Evolutionary conservation across 768 basidiomycete species (phyloP).

Genomic region (Lyophyllum semitale): DNA sequence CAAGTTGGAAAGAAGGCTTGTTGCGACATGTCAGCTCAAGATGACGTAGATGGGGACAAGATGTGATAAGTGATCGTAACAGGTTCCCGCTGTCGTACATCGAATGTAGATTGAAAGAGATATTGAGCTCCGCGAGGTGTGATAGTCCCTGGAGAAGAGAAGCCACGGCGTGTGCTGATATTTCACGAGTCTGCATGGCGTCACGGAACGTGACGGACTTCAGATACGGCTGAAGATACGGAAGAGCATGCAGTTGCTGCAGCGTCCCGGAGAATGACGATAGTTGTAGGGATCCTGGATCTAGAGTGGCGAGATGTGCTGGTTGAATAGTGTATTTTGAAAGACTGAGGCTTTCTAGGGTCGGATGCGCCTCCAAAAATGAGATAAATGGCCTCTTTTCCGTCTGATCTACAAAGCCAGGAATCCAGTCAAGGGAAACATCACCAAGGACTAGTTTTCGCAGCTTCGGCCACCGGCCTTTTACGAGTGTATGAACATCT

Average conservation of each 20-base stretch:
- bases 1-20: slow-evolving; percentile 74
- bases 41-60: slow-evolving; percentile 65
- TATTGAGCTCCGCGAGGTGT: slow-evolving; percentile 56
- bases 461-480: slow-evolving; percentile 69
- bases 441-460: slow-evolving; percentile 65
- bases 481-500: slow-evolving; percentile 55
- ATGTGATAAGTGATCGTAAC: slow-evolving; percentile 63
- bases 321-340: slow-evolving; percentile 58
- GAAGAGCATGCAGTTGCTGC: slow-evolving; percentile 64
- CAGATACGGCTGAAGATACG: slow-evolving; percentile 49
- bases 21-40: slow-evolving; percentile 67
- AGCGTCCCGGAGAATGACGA: slow-evolving; percentile 68
- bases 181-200: slow-evolving; percentile 65
- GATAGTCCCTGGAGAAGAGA: slow-evolving; percentile 59
- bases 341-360: slow-evolving; percentile 49
- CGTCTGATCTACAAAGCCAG: slow-evolving; percentile 33
- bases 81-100: slow-evolving; percentile 75
- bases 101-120: slow-evolving; percentile 70
- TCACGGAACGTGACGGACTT: slow-evolving; percentile 65
- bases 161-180: slow-evolving; percentile 63
- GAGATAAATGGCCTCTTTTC: slow-evolving; percentile 60
- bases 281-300: slow-evolving; percentile 48
- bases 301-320: slow-evolving; percentile 51
- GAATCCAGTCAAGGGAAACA: slow-evolving; percentile 60
- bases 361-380: slow-evolving; percentile 69